Conservation (phyloP, 225 moss, liverwort and hornwort genomes). For the Anthoceros angustus region DNA sequence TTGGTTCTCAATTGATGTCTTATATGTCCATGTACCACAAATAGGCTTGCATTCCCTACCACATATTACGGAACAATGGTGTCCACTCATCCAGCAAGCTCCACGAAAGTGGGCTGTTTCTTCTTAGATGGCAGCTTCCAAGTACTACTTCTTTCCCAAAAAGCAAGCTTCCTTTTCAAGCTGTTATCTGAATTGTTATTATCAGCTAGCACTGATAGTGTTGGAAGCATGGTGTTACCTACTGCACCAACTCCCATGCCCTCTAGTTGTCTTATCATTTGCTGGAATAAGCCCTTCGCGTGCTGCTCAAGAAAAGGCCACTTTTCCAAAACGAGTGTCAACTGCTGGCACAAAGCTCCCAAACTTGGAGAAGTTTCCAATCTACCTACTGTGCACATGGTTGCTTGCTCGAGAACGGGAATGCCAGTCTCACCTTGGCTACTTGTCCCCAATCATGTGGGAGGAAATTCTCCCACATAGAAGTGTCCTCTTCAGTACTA, state of each 20-base stretch:
- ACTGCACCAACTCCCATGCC: neutral
- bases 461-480: neutral
- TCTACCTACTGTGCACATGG: neutral
- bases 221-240: neutral
- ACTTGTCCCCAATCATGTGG: neutral
- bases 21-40: neutral
- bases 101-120: constrained; percentile 1
- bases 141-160: neutral
- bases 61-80: neutral
- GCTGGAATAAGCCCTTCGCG: neutral
- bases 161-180: neutral
- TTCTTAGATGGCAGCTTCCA: neutral
- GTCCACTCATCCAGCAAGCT: neutral
- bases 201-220: neutral
- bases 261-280: neutral
- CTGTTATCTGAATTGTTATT: neutral
- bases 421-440: neutral
- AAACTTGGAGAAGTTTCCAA: neutral
- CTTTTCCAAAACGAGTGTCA: neutral
- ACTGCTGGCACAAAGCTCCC: neutral
- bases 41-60: too few species aligned
- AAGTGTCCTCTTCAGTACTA: neutral
- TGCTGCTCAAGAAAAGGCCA: neutral
- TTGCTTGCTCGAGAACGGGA: neutral
- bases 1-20: neutral